Evolutionary conservation across 2,329 filamentous ascomycete genomes (phyloP).

Genomic region (Colletotrichum karsti): DNA sequence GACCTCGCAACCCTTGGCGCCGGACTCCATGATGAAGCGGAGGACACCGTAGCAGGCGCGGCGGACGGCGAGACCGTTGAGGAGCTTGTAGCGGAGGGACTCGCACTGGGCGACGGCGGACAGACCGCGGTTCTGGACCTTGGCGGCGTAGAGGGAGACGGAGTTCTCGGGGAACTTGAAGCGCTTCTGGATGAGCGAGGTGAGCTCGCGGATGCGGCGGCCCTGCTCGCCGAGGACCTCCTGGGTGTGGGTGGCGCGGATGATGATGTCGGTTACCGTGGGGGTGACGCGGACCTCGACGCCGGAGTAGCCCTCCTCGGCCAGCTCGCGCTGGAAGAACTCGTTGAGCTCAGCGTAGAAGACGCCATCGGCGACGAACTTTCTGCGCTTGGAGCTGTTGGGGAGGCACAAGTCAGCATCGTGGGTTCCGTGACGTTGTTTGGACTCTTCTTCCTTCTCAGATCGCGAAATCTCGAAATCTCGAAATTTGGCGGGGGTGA

Average conservation of each 20-base stretch:
- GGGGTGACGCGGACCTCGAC: conserved; percentile 99
- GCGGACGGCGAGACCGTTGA: conserved; percentile 98
- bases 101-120: conserved; percentile 99
- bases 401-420: conserved; percentile 25
- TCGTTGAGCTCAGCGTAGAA: conserved; percentile 99
- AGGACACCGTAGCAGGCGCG: conserved; percentile 99
- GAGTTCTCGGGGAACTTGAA: conserved; percentile 99
- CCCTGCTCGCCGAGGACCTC: conserved; percentile 99
- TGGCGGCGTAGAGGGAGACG: conserved; percentile 99
- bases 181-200: conserved; percentile 99
- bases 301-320: conserved; percentile 99
- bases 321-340: conserved; percentile 99
- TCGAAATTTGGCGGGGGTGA: neutral
- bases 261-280: conserved; percentile 99
- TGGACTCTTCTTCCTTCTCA: neutral
- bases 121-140: conserved; percentile 99
- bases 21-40: conserved; percentile 99
- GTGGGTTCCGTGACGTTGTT: neutral
- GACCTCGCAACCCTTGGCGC: conserved; percentile 99
- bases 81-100: conserved; percentile 99
- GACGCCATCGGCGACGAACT: conserved; percentile 97
- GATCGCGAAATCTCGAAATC: neutral
- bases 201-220: conserved; percentile 99
- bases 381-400: conserved; percentile 86
- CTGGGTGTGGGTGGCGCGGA: conserved; percentile 99